phyloP scores from a whole-genome alignment of 2,329 filamentous ascomycete genomes.

The Pseudocercospora pini-densiflorae region DNA sequence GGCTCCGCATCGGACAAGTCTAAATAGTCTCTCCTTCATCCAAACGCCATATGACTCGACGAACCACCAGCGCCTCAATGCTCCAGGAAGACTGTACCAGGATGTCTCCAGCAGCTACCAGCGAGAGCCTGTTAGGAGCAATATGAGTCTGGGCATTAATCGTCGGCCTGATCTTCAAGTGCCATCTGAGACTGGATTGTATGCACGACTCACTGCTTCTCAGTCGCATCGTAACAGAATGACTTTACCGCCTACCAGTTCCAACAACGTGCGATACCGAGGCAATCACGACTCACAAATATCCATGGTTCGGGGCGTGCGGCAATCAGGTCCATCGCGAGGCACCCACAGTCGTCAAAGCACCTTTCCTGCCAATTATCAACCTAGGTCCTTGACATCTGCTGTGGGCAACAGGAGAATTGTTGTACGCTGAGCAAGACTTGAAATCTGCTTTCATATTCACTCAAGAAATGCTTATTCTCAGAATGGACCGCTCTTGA shows the following conservation, averaged over 20 bases:
- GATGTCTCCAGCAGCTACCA: not conserved
- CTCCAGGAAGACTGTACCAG: not conserved
- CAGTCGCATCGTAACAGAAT: slow-evolving; percentile 24
- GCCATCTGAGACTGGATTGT: not conserved
- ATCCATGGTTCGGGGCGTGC: slow-evolving; percentile 33
- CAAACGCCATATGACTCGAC: not conserved
- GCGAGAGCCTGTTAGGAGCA: not conserved
- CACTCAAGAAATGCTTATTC: not conserved
- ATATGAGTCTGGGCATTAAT: not conserved
- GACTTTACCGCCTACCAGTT: slow-evolving; percentile 20
- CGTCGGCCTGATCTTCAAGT: not conserved
- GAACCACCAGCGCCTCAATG: not conserved
- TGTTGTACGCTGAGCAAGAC: slow-evolving; percentile 11
- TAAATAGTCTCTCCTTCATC: not conserved
- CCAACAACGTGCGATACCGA: slow-evolving; percentile 5
- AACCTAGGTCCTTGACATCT: slow-evolving; percentile 22
- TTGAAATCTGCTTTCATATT: not conserved
- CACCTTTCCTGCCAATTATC: slow-evolving; percentile 12
- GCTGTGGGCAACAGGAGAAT: slow-evolving; percentile 28
- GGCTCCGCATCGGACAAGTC: not conserved
- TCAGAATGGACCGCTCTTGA: not conserved
- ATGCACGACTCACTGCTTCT: not conserved
- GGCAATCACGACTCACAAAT: slow-evolving; percentile 24
- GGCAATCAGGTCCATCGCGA: slow-evolving; percentile 28
- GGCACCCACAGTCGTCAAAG: not conserved